A percentile compares a stretch with the other conserved stretches of the same genome.
Evolutionary conservation across 805 yeast genomes (phyloP).

Genomic region (Sugiyamaella marilandica): DNA sequence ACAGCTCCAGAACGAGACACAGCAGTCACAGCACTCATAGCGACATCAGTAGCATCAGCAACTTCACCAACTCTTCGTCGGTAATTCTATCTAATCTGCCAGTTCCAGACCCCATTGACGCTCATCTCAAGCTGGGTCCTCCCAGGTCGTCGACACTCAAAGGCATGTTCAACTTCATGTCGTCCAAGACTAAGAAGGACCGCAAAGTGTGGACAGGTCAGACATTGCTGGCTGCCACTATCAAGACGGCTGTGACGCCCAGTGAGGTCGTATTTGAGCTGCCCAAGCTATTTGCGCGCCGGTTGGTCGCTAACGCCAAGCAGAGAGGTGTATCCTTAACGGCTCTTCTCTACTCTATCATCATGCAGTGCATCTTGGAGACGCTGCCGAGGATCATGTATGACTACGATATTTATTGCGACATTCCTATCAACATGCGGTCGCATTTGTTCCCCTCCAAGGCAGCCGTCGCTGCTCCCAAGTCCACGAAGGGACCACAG

Average conservation of each 20-base stretch:
- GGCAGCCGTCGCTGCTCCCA: neutral
- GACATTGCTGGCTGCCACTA: neutral
- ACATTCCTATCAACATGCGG: slow-evolving; percentile 3
- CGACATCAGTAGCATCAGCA: no score
- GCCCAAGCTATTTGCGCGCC: slow-evolving; percentile 1
- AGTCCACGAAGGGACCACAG: neutral
- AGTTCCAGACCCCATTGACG: neutral
- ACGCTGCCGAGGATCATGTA: slow-evolving; percentile 2
- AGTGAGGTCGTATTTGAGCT: slow-evolving; percentile 7
- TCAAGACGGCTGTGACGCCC: neutral
- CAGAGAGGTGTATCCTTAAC: slow-evolving; percentile 7
- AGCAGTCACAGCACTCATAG: no score
- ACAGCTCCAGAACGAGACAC: neutral
- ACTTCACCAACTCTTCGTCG: neutral
- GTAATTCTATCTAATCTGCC: neutral
- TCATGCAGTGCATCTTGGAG: slow-evolving; percentile 9
- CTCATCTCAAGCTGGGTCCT: neutral
- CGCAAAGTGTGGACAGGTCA: neutral
- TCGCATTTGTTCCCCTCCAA: neutral
- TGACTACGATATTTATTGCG: neutral
- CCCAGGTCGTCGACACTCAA: neutral
- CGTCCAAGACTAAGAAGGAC: neutral
- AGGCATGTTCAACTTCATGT: neutral
- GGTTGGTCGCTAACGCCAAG: slow-evolving; percentile 1
- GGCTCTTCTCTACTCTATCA: slow-evolving; percentile 6